Evolutionary conservation across 495 filamentous ascomycete genomes (phyloP).

Genomic region (Zalerion maritima): DNA sequence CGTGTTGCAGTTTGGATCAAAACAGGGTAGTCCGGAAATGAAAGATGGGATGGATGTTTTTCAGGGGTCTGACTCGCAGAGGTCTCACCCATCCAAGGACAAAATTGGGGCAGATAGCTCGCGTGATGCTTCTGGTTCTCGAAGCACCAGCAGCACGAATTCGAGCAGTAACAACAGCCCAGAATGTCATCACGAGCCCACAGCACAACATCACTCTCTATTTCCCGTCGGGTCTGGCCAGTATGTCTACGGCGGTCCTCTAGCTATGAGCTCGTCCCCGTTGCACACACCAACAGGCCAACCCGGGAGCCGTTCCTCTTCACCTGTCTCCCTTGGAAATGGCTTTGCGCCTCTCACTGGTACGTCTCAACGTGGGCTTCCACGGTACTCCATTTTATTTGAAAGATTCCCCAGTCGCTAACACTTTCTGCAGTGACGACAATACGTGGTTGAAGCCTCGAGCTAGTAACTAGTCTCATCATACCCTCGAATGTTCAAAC

Average conservation of each 20-base stretch:
- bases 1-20: conserved; percentile 26
- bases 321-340: conserved; percentile 11
- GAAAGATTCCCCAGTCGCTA: no score
- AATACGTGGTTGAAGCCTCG: no score
- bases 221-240: conserved; percentile 18
- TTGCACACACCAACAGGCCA: conserved; percentile 10
- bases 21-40: conserved; percentile 23
- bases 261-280: conserved; percentile 15
- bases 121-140: conserved; percentile 12
- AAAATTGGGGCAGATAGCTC: conserved; percentile 21
- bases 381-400: no score
- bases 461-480: no score
- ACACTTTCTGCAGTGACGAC: no score
- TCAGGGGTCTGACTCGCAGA: no score
- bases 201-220: conserved; percentile 25
- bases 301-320: conserved; percentile 10
- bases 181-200: conserved; percentile 16
- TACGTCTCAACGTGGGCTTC: conserved; percentile 24
- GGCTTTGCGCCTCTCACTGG: conserved; percentile 19
- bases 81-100: no score
- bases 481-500: no score
- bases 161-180: conserved; percentile 25
- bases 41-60: conserved; percentile 20
- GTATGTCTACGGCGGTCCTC: conserved; percentile 17
- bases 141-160: conserved; percentile 13